Percentiles rank a stretch among this genome's conserved stretches.
These are phyloP conservation scores for Colletotrichum euphorbiae DNA, from an alignment of 2,329 filamentous ascomycete genomes.

Conservation along the genomic window DNA sequence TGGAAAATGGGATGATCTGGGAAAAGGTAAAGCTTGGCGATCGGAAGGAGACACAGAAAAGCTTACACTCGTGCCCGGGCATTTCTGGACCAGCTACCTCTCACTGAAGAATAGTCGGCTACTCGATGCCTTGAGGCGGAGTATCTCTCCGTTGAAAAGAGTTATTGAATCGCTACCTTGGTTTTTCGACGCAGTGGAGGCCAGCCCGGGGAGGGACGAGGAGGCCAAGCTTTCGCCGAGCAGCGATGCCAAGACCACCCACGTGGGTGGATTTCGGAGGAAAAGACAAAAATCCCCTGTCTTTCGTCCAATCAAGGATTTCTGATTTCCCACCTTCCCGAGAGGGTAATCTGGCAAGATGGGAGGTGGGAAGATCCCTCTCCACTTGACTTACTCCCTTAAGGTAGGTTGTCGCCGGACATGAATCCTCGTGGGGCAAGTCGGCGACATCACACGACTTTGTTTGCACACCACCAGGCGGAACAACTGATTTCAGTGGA, in stretches of 20 bases:
- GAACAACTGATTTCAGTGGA: neutral
- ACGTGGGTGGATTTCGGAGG: slow-evolving; percentile 24
- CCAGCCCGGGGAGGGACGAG: neutral
- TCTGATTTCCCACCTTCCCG: slow-evolving; percentile 11
- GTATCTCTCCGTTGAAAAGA: neutral
- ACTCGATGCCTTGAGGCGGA: slow-evolving; percentile 9
- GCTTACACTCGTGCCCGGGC: neutral
- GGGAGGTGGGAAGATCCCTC: neutral
- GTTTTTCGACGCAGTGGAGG: neutral
- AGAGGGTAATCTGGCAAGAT: neutral
- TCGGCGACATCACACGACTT: neutral
- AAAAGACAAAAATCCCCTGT: neutral
- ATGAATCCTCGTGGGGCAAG: neutral
- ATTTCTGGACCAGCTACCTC: slow-evolving; percentile 2
- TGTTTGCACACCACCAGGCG: neutral
- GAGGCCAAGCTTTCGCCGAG: slow-evolving; percentile 32
- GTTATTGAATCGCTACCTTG: neutral
- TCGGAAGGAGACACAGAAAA: slow-evolving; percentile 12
- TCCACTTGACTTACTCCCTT: slow-evolving; percentile 3
- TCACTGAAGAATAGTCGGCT: neutral
- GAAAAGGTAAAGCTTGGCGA: slow-evolving; percentile 6
- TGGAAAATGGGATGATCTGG: neutral
- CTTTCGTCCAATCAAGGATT: neutral
- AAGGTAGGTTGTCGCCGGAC: too few relatives aligned
- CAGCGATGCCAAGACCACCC: slow-evolving; percentile 23